Percentiles rank a stretch among this genome's conserved stretches.
These are phyloP conservation scores for Collariella sp. DNA, from an alignment of 495 filamentous ascomycete species.

Conservation along the genomic window DNA sequence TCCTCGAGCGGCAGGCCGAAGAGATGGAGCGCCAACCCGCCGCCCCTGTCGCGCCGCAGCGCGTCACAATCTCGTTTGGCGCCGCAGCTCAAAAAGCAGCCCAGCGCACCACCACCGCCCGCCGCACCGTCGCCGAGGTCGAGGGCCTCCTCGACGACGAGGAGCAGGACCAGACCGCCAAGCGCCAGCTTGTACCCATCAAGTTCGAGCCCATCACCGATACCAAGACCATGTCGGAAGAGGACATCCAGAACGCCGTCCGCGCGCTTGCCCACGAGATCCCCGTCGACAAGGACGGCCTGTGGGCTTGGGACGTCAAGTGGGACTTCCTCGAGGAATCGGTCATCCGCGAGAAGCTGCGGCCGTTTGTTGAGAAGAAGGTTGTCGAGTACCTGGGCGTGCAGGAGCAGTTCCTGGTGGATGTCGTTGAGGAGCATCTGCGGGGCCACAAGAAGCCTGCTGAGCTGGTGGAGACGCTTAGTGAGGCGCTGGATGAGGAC, in stretches of 20 bases:
- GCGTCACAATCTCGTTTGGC: slow-evolving; percentile 89
- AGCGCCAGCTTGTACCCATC: slow-evolving; percentile 82
- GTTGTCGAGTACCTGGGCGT: slow-evolving; percentile 93
- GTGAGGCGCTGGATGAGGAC: slow-evolving; percentile 89
- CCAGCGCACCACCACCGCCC: slow-evolving; percentile 53
- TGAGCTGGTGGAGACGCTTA: slow-evolving; percentile 74
- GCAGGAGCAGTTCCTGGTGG: slow-evolving; percentile 91
- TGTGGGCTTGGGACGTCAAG: slow-evolving; percentile 87
- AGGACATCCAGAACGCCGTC: slow-evolving; percentile 72
- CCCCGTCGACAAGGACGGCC: slow-evolving; percentile 71
- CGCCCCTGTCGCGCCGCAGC: slow-evolving; percentile 57
- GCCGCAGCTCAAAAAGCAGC: slow-evolving; percentile 76
- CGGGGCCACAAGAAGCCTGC: slow-evolving; percentile 66
- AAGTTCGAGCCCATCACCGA: slow-evolving; percentile 72
- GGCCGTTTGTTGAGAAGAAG: slow-evolving; percentile 96
- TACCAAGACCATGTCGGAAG: slow-evolving; percentile 63
- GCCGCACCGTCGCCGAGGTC: slow-evolving; percentile 84
- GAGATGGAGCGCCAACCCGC: slow-evolving; percentile 64
- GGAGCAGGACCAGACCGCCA: slow-evolving; percentile 64
- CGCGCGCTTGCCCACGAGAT: slow-evolving; percentile 82
- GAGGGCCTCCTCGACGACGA: slow-evolving; percentile 92
- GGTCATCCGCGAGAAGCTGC: slow-evolving; percentile 76
- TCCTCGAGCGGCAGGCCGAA: slow-evolving; percentile 80
- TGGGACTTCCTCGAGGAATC: slow-evolving; percentile 90
- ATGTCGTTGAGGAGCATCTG: slow-evolving; percentile 83